Evolutionary conservation across 202 grass and related monocot species (phyloP), one percentile per base, ranked within the genome.

Genomic region (Alloteropsis angusta): DNA sequence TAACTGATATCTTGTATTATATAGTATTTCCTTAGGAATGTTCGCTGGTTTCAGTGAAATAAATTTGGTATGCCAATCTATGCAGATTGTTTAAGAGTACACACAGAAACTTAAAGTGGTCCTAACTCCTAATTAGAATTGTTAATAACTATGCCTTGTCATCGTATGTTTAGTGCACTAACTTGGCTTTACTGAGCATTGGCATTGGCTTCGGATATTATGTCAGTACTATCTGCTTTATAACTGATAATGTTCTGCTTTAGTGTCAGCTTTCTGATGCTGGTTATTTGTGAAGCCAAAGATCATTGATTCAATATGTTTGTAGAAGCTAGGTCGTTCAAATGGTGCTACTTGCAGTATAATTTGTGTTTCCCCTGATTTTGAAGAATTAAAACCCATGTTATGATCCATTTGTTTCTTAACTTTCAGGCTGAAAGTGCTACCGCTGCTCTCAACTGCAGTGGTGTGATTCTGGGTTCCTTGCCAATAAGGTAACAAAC

Each of bases 401-500:
- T 34, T 25, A 70, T 35, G 52, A 34, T 64, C 71, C 12, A 56
- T 72, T 80, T 43, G 11, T 47, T 73, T 65, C 43, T 23, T 87
- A 77, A 41, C 6, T 86, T 76, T 65, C 86, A 99, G 96, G 96
- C 96, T 72, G 96, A 99, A 72, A 96, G 92, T 83, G 96, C 96
- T 36, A 99, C 96, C 70, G 88, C 90, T 71, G 96, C 92, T 58
- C 90, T 96, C 7, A 93, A 99, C 62, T 99, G 92, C 81, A 96
- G 96, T 67, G 96, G 96, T 73, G 92, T 90, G 44, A 90, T 99
- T 76, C 82, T 99, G 62, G 96, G 96, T 79, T 87, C 96, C 57
- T 93, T 95, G 72, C 92, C 96, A 53, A 93, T 99, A 83, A 96
- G 96, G 96, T 99, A 91, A 64, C 93, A 96, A 91, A 64, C 93